Base-by-base conservation (phyloP, 2,329 filamentous ascomycete species). In the Phyllosticta citribraziliensis region DNA sequence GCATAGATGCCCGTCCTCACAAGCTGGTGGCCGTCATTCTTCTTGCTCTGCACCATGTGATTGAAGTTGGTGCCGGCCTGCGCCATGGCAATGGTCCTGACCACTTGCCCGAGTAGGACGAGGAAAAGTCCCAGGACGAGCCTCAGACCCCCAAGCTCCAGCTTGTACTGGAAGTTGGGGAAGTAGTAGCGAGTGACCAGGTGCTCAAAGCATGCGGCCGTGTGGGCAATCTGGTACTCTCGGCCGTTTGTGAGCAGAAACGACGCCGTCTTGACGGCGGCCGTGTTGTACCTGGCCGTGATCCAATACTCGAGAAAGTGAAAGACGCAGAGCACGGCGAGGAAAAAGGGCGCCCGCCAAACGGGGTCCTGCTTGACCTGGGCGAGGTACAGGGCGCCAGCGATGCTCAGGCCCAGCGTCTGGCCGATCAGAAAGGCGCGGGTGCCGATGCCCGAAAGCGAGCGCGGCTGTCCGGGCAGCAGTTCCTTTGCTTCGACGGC, bases 261-360 rank as follows among this genome's bases (percentile, higher is more conserved):
- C 40, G 89, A 88, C 58, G 83, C 82, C 20, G 92, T 79, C 24
- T 81, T 83, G 20, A 89, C 90, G 57, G 85, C 80, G 17, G 82
- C 80, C 0, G 89, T 90, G 74, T 97, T 97, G 76, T 88, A 89
- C 60, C 81, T 79, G 9, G 93, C 92, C 0, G 93, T 97, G 33
- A 87, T 90, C 81, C 86, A 96, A 79, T 92, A 99, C 76, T 99
- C 94, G 73, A 97, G 86, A 76, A 96, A 97, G 79, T 99, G 94
- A 77, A 97, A 97, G 30, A 88, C 68, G 25, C 87, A 82, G 55
- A 97, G 85, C 14, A 85, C 78, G 57, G 78, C 77, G 55, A 88
- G 69, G 76, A 93, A 93, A 72, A 82, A 79, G 9, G 80, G 79
- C 0, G 83, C 72, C 22, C 84, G 78, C 84, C 84, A 88, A 60